Evolutionary conservation across 1,139 yeast species (phyloP), one percentile per base, ranked within the genome.

Genomic region (Blastobotrys raffinosifermentans): DNA sequence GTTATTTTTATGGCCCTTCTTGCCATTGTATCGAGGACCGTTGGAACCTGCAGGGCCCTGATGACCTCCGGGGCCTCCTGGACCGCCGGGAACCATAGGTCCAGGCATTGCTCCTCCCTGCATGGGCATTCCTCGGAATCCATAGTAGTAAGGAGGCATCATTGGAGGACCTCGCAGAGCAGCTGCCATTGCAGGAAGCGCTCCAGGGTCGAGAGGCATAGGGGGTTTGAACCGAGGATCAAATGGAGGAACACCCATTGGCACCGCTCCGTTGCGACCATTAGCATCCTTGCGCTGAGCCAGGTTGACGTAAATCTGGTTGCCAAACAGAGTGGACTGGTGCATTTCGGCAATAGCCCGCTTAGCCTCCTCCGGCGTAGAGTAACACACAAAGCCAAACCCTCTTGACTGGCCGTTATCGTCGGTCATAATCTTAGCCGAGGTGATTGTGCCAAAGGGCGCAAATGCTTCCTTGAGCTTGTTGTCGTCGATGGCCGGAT

Each of bases 321-420:
- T 82, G 58, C 94, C 93, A 57, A 77, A 76, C 54, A 84, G 74
- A 75, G 80, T 78, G 61, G 80, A 77, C 66, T 84, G 94, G 73
- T 86, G 82, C 93, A 86, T 85, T 67, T 82, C 95, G 52, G 82
- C 73, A 60, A 85, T 82, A 46, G 96, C 96, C 66, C 77, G 78
- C 50, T 91, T 81, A 49, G 97, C 96, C 69, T 86, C 95, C 61
- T 83, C 91, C 54, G 94, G 89, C 50, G 84, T 69, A 37, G 94
- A 77, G 77, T 78, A 87, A 64, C 96, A 85, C 54, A 87, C 96
- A 65, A 87, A 87, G 58, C 96, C 97, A 63, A 83, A 87, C 50
- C 96, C 95, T 69, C 82, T 81, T 38, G 96, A 85, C 63, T 77
- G 79, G 51, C 94, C 95, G 44, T 75, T 64, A 50, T 83, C 93